These are phyloP conservation scores for Lagenaria siceraria DNA, from an alignment of 306 rosid species.

Conservation along the genomic window DNA sequence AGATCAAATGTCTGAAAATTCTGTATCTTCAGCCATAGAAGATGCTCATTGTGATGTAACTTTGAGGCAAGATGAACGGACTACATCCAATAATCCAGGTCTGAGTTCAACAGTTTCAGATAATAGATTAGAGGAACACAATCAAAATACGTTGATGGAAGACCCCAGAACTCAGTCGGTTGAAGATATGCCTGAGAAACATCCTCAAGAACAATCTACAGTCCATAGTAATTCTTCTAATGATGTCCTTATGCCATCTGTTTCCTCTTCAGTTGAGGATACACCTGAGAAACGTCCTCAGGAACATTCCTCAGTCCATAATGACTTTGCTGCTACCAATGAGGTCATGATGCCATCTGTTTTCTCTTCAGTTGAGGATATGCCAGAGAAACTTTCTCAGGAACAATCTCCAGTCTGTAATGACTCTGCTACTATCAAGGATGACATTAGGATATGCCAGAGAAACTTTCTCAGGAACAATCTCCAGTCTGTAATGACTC, in stretches of 20 bases:
- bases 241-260: not conserved
- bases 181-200: not conserved
- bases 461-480: not conserved
- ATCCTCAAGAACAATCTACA: not conserved
- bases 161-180: conserved; percentile 4
- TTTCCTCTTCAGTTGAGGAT: not conserved
- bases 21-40: not conserved
- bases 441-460: not conserved
- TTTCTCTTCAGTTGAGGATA: not conserved
- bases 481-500: not conserved
- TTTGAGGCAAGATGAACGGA: not conserved
- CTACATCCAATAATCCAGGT: not conserved
- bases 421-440: not conserved
- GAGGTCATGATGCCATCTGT: not conserved
- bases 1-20: not conserved
- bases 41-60: not conserved
- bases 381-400: not conserved
- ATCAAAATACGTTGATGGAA: not conserved
- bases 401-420: not conserved
- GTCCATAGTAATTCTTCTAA: not conserved
- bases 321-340: not conserved
- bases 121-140: not conserved
- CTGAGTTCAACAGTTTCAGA: not conserved
- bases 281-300: not conserved
- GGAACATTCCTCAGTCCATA: not conserved